These are phyloP conservation scores for Panaeolus cyanescens DNA, from an alignment of 768 basidiomycete genomes.

Conservation along the genomic window DNA sequence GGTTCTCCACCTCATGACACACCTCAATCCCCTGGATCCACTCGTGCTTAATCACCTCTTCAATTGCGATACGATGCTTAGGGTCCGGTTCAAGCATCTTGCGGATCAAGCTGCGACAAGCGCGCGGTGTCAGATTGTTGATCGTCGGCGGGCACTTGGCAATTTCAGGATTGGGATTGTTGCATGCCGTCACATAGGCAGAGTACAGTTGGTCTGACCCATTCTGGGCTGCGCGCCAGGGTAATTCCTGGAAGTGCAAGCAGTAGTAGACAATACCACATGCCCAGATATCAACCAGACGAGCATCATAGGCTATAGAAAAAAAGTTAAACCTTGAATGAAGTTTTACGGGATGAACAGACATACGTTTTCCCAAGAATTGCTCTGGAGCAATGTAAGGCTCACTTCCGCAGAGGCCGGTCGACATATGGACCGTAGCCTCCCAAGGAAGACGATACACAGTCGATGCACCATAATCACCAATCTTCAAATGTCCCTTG, in stretches of 20 bases:
- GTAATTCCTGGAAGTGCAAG: slow-evolving; percentile 95
- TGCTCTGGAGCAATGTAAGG: slow-evolving; percentile 99
- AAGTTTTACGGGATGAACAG: slow-evolving; percentile 29
- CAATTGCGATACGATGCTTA: slow-evolving; percentile 70
- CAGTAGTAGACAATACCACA: slow-evolving; percentile 98
- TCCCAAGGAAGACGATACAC: slow-evolving; percentile 99
- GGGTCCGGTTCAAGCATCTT: slow-evolving; percentile 97
- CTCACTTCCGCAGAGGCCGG: slow-evolving; percentile 95
- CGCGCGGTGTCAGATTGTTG: slow-evolving; percentile 85
- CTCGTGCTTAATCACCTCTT: slow-evolving; percentile 74
- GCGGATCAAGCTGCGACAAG: slow-evolving; percentile 80
- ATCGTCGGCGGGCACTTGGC: slow-evolving; percentile 68
- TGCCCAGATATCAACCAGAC: slow-evolving; percentile 97
- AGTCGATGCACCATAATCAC: slow-evolving; percentile 98
- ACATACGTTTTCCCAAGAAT: slow-evolving; percentile 95
- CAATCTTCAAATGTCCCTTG: slow-evolving; percentile 94
- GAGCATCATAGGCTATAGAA: slow-evolving; percentile 89
- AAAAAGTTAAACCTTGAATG: slow-evolving; percentile 17
- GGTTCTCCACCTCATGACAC: slow-evolving; percentile 65
- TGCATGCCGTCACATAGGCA: slow-evolving; percentile 66
- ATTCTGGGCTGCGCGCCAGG: slow-evolving; percentile 93
- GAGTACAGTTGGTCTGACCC: slow-evolving; percentile 76
- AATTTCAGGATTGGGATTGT: slow-evolving; percentile 43
- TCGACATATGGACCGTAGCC: slow-evolving; percentile 93
- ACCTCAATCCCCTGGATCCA: slow-evolving; percentile 87